These are phyloP conservation scores for Alternaria viburni DNA, from an alignment of 2,329 filamentous ascomycete genomes.

Conservation along the genomic window DNA sequence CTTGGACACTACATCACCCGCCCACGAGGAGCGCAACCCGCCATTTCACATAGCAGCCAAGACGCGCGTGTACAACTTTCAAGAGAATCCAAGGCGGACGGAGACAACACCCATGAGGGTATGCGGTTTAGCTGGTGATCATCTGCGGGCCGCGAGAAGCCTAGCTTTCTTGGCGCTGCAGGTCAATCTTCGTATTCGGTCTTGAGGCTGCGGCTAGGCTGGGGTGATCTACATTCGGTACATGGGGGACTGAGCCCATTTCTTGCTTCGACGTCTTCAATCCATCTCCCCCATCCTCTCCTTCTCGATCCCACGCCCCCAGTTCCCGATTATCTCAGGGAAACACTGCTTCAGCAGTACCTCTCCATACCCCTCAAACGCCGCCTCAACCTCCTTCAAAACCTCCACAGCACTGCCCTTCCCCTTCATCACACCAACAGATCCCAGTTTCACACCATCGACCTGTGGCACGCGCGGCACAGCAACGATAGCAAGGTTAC, in stretches of 20 bases:
- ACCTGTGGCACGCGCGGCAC: not conserved
- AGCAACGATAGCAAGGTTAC: not conserved
- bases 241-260: not conserved
- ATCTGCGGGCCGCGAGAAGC: not conserved
- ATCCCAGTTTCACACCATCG: not conserved
- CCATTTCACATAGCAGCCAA: not conserved
- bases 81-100: not conserved
- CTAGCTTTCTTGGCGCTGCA: not conserved
- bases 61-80: not conserved
- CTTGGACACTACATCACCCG: not conserved
- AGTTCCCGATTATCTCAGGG: not conserved
- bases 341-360: not conserved
- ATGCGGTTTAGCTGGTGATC: not conserved
- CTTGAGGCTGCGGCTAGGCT: not conserved
- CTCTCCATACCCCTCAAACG: not conserved
- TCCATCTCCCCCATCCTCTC: not conserved
- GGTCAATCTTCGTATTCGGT: conserved; percentile 1
- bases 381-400: not conserved
- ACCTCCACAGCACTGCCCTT: too few relatives aligned
- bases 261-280: not conserved
- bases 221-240: not conserved
- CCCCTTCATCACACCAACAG: not conserved
- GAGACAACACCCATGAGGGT: not conserved
- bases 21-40: not conserved
- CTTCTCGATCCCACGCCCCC: not conserved